These are phyloP conservation scores for Pestalotiopsis sp. DNA, from an alignment of 2,329 filamentous ascomycete genomes.

Conservation along the genomic window DNA sequence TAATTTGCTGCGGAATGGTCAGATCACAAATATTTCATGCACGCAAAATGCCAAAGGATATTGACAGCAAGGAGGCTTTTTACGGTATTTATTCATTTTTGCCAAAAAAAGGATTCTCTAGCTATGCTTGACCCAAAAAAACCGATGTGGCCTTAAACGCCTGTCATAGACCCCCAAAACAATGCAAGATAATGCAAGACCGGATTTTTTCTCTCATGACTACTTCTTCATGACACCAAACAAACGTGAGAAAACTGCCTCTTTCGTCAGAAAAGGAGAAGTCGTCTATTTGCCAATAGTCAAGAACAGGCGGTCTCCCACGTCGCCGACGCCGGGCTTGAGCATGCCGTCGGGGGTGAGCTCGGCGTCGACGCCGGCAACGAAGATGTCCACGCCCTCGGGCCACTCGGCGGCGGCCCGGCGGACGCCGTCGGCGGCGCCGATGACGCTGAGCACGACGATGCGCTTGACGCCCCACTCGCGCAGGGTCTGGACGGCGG, in stretches of 20 bases:
- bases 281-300: conserved; percentile 71
- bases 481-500: conserved; percentile 83
- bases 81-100: not conserved
- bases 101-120: not conserved
- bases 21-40: not conserved
- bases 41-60: not conserved
- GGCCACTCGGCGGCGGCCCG: conserved; percentile 78
- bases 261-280: no score
- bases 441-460: conserved; percentile 76
- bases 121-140: conserved; percentile 4
- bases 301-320: conserved; percentile 87
- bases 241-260: no score
- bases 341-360: conserved; percentile 86
- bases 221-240: not conserved
- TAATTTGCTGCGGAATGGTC: not conserved
- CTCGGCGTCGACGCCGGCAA: conserved; percentile 76
- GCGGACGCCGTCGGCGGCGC: conserved; percentile 69
- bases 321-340: conserved; percentile 85
- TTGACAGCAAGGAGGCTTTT: not conserved
- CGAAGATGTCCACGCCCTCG: conserved; percentile 77
- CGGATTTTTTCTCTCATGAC: not conserved
- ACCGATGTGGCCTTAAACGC: not conserved
- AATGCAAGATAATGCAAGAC: conserved; percentile 6
- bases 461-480: conserved; percentile 92
- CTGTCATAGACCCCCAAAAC: not conserved